Evolutionary conservation across 352 stramenopile species (phyloP).

Genomic region (Phytophthora ramorum): DNA sequence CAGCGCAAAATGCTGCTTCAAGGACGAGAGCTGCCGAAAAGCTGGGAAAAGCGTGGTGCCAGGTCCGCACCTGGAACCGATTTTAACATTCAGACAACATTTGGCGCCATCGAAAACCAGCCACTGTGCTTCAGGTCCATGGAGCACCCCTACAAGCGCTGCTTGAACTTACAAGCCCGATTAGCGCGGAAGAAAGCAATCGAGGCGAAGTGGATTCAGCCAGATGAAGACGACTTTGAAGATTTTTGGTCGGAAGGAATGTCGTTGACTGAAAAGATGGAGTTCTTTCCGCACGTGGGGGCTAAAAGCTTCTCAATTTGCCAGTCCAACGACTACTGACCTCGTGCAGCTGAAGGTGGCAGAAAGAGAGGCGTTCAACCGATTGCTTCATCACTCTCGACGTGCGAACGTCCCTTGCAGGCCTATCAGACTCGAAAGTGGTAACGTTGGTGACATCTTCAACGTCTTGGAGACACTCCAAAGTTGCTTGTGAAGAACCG

Average conservation of each 20-base stretch:
- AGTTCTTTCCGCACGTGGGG: constrained; percentile 14
- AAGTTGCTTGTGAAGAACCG: too few relatives aligned
- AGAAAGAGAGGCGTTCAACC: too few relatives aligned
- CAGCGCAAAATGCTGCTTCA: constrained; percentile 18
- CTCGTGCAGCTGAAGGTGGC: background rate
- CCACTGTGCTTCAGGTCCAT: constrained; percentile 17
- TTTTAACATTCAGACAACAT: constrained; percentile 23
- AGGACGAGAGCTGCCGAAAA: constrained; percentile 3
- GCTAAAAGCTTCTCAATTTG: background rate
- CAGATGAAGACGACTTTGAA: constrained; percentile 28
- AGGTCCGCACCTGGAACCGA: constrained; percentile 15
- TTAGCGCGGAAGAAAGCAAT: constrained; percentile 19
- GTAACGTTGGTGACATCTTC: too few relatives aligned
- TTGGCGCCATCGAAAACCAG: constrained; percentile 19
- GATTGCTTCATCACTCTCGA: too few relatives aligned
- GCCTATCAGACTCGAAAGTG: too few relatives aligned
- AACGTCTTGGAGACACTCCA: too few relatives aligned
- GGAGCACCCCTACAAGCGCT: constrained; percentile 27
- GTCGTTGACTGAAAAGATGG: constrained; percentile 23
- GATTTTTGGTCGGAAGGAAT: constrained; percentile 27
- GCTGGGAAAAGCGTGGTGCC: constrained; percentile 7
- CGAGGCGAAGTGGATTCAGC: constrained; percentile 19
- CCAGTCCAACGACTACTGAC: background rate
- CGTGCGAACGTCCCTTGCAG: too few relatives aligned
- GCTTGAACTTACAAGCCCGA: constrained; percentile 24